Evolutionary conservation across 345 rosid species (phyloP), one percentile per base, ranked within the genome.

Genomic region (Excoecaria cochinchinensis): DNA sequence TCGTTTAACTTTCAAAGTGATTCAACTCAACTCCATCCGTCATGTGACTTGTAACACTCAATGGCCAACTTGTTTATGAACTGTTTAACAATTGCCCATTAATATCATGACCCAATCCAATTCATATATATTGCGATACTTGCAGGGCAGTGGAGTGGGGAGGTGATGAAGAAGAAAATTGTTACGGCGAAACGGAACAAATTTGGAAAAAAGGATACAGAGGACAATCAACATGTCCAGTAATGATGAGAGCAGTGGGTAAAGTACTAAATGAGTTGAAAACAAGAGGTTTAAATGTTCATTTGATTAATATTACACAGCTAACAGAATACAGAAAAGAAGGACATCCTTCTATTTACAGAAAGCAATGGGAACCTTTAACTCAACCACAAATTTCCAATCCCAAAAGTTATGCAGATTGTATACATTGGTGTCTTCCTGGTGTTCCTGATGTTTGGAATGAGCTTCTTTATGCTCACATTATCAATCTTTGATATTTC

Each of bases 361-460:
- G 91, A 74, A 90, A 83, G 74, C 97, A 89, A 68, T 94, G 97
- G 95, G 91, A 87, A 22, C 78, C 89, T 3, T 48, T 86, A 57
- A 87, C 84, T 1, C 82, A 89, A 72, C 79, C 85, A 13, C 87
- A 90, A 71, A 24, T 71, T 51, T 52, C 83, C 9, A 82, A 90
- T 72, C 97, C 97, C 19, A 82, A 69, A 31, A 87, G 87, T 55
- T 89, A 88, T 58, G 87, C 98, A 14, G 97, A 94, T 78, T 94
- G 98, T 71, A 88, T 85, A 74, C 98, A 94, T 66, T 92, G 98
- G 99, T 91, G 92, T 74, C 92, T 94, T 36, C 98, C 98, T 39
- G 98, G 98, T 40, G 91, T 90, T 8, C 94, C 97, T 36, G 99
- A 95, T 81, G 92, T 89, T 10, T 95, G 99, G 99, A 95, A 95